Percentiles rank a stretch among this genome's conserved stretches.
These are phyloP conservation scores for Wickerhamomyces tratensis DNA, from an alignment of 805 yeast species.

Conservation along the genomic window DNA sequence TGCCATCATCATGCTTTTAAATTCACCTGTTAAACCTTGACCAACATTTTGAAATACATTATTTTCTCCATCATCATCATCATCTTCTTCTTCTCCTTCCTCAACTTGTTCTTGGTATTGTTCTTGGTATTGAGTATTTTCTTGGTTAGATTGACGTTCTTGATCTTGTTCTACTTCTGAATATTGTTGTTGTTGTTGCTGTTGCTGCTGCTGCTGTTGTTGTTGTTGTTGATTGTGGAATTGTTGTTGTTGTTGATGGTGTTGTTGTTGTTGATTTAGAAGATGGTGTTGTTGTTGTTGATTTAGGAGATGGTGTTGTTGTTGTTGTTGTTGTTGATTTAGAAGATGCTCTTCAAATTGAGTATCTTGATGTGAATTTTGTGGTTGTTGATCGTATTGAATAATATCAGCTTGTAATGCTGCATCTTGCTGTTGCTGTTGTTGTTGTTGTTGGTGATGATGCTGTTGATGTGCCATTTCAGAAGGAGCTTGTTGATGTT, in stretches of 20 bases:
- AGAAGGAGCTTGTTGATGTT: constrained; percentile 21
- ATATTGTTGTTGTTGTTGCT: constrained; percentile 1
- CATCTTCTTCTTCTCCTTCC: constrained; percentile 24
- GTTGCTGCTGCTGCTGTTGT: constrained; percentile 2
- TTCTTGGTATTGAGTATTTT: constrained; percentile 1
- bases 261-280: constrained; percentile 27
- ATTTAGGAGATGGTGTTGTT: constrained; percentile 3
- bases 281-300: constrained; percentile 11
- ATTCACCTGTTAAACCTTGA: constrained; percentile 77
- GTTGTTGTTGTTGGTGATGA: constrained; percentile 8
- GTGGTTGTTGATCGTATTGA: too few species aligned
- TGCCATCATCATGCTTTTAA: constrained; percentile 84
- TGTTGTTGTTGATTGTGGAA: constrained; percentile 1
- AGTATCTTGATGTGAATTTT: too few species aligned
- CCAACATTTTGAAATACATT: constrained; percentile 85
- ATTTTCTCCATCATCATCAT: constrained; percentile 33
- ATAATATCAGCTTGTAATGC: too few species aligned
- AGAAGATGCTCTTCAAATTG: neutral
- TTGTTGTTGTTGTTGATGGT: constrained; percentile 17
- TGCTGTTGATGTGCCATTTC: constrained; percentile 23
- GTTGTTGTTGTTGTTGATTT: constrained; percentile 2
- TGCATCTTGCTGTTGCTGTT: too few species aligned
- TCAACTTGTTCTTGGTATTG: constrained; percentile 10
- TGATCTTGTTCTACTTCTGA: neutral
- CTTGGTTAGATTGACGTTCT: constrained; percentile 1